A percentile compares a stretch with the other conserved stretches of the same genome.
phyloP scores from a whole-genome alignment of 768 basidiomycete species.

The Podaxis mareebaensis region DNA sequence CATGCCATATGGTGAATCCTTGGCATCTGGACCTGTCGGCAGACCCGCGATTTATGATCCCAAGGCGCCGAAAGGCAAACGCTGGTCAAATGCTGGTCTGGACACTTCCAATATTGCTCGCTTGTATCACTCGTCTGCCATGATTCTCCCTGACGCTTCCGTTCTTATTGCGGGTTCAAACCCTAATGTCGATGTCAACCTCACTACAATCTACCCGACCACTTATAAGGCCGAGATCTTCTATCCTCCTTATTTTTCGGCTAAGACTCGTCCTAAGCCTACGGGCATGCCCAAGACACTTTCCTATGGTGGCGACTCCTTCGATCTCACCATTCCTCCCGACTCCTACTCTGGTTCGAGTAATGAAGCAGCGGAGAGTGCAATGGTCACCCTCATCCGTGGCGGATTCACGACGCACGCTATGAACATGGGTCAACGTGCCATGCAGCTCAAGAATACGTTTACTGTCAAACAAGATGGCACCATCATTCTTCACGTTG shows the following conservation, averaged over 20 bases:
- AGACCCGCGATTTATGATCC: constrained; percentile 85
- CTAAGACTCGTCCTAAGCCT: constrained; percentile 66
- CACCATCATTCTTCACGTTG: constrained; percentile 79
- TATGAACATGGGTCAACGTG: constrained; percentile 88
- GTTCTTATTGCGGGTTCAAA: constrained; percentile 92
- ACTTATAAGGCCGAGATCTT: constrained; percentile 84
- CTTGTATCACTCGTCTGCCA: constrained; percentile 89
- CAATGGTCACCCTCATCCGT: constrained; percentile 79
- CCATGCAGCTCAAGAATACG: constrained; percentile 80
- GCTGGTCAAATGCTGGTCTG: constrained; percentile 74
- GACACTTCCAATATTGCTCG: constrained; percentile 66
- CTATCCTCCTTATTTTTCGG: constrained; percentile 87
- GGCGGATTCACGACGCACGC: constrained; percentile 84
- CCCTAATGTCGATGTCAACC: constrained; percentile 84
- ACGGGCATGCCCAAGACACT: constrained; percentile 69
- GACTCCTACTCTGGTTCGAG: constrained; percentile 66
- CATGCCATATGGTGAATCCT: constrained; percentile 72
- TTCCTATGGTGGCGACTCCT: constrained; percentile 79
- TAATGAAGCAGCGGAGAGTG: constrained; percentile 71
- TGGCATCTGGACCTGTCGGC: constrained; percentile 79
- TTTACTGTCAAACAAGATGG: constrained; percentile 81
- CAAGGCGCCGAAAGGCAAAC: constrained; percentile 63
- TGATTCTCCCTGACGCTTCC: constrained; percentile 88
- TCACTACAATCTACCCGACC: constrained; percentile 62
- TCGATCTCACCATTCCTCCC: constrained; percentile 72